Conservation (phyloP, 345 rosid species). For the sweet orange (Citrus sinensis) region DVS_A1.0 CM039162.1:24276001-24276500, state of each 20-base stretch:
- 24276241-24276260: slow-evolving; percentile 1
- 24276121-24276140: neutral
- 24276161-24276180: neutral
- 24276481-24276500: slow-evolving; percentile 45
- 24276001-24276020: neutral
- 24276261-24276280: neutral
- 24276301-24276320: slow-evolving; percentile 20
- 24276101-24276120: slow-evolving; percentile 1
- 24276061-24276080: neutral
- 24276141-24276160: slow-evolving; percentile 14
- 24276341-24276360: slow-evolving; percentile 4
- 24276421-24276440: neutral
- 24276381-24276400: neutral
- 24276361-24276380: neutral
- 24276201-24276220: slow-evolving; percentile 27
- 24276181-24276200: slow-evolving; percentile 16
- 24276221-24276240: slow-evolving; percentile 23
- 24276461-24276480: slow-evolving; percentile 18
- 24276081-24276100: neutral
- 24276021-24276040: neutral
- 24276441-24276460: slow-evolving; percentile 18
- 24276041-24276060: neutral
- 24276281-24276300: neutral
- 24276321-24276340: slow-evolving; percentile 16
- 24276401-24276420: slow-evolving; percentile 27